Conservation (phyloP, 108 stramenopile genomes). For the Cyclotella sp. region DNA sequence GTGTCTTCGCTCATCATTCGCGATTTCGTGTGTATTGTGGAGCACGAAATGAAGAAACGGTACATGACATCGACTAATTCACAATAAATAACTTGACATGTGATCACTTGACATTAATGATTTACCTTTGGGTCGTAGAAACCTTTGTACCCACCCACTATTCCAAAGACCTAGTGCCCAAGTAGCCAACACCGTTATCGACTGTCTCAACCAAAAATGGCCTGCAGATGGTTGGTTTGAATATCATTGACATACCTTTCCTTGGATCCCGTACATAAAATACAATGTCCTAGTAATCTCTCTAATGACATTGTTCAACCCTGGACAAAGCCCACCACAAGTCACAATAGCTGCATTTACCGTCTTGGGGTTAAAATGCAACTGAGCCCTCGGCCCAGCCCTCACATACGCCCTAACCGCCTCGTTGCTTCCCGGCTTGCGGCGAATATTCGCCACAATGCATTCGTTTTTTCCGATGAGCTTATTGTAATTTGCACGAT, state of each 20-base stretch:
- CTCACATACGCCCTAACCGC: constrained; percentile 78
- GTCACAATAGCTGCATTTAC: constrained; percentile 98
- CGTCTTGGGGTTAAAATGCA: constrained; percentile 91
- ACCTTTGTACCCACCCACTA: constrained; percentile 92
- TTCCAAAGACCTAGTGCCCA: constrained; percentile 69
- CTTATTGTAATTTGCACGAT: constrained; percentile 74
- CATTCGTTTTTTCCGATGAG: constrained; percentile 84
- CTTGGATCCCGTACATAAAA: constrained; percentile 82
- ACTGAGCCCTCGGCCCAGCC: constrained; percentile 82
- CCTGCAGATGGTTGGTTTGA: too few relatives aligned
- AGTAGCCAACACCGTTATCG: too few relatives aligned
- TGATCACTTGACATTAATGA: not conserved
- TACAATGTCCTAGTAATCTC: constrained; percentile 87
- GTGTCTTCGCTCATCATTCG: constrained; percentile 29
- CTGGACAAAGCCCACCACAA: constrained; percentile 97
- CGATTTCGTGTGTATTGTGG: too few relatives aligned
- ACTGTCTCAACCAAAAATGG: too few relatives aligned
- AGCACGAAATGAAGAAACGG: too few relatives aligned
- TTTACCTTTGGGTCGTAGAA: constrained; percentile 69
- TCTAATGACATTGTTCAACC: constrained; percentile 96
- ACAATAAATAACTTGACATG: too few relatives aligned
- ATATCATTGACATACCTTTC: constrained; percentile 43
- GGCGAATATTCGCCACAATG: constrained; percentile 85
- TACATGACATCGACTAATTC: too few relatives aligned
- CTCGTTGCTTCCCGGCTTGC: constrained; percentile 61